A percentile compares a stretch with the other conserved stretches of the same genome.
These are phyloP conservation scores for Hypoxylon sp. DNA, from an alignment of 2,329 filamentous ascomycete genomes.

Conservation along the genomic window DNA sequence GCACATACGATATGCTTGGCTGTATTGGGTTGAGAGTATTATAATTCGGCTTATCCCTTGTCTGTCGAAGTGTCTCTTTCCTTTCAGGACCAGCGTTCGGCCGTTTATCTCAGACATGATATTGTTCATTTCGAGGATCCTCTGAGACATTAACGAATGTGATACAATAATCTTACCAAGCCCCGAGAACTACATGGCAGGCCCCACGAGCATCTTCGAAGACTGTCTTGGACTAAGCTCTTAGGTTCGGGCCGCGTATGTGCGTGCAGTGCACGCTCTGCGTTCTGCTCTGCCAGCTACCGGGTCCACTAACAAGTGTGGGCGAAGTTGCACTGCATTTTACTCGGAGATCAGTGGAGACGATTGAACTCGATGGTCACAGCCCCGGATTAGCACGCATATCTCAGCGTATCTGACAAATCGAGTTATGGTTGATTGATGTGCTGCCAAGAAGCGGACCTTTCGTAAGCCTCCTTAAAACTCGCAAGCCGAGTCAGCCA, in stretches of 20 bases:
- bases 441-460: not conserved
- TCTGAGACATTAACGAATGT: slow-evolving; percentile 1
- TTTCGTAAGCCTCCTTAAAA: slow-evolving; percentile 9
- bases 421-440: slow-evolving; percentile 3
- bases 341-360: slow-evolving; percentile 27
- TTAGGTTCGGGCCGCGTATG: not conserved
- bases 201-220: not conserved
- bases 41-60: slow-evolving; percentile 8
- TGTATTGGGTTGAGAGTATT: not conserved
- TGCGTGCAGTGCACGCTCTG: not conserved
- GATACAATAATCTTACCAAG: not conserved
- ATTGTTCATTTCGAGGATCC: slow-evolving; percentile 7
- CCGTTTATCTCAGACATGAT: slow-evolving; percentile 6
- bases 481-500: not conserved
- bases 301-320: not conserved
- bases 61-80: slow-evolving; percentile 26
- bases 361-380: slow-evolving; percentile 5
- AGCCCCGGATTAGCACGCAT: not conserved
- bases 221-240: not conserved
- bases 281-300: not conserved
- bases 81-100: slow-evolving; percentile 11
- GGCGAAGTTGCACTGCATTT: slow-evolving; percentile 18
- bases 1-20: slow-evolving; percentile 16
- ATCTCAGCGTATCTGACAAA: slow-evolving; percentile 9
- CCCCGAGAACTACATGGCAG: not conserved